phyloP scores from a whole-genome alignment of 805 yeast species.

The Wickerhamiella qilinensis region DNA sequence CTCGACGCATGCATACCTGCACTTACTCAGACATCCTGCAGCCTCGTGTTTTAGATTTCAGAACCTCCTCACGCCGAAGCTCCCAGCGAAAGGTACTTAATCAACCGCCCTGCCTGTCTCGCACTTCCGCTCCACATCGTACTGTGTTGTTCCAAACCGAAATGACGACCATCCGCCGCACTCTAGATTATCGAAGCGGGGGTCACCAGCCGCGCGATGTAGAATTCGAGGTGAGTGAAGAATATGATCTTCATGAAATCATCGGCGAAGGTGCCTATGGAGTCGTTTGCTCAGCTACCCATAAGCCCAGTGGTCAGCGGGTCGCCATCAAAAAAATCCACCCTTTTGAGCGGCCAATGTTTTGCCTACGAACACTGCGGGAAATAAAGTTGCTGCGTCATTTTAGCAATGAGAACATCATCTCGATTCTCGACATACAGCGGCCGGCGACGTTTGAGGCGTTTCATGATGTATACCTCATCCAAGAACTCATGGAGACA shows the following conservation, averaged over 20 bases:
- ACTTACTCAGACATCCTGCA: neutral
- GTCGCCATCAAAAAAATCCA: conserved; percentile 94
- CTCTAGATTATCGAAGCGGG: neutral
- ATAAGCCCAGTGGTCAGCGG: conserved; percentile 66
- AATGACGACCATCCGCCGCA: neutral
- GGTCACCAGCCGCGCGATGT: conserved; percentile 22
- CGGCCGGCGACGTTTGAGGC: conserved; percentile 59
- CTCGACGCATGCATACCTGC: too few species aligned
- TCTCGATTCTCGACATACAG: conserved; percentile 77
- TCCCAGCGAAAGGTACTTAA: neutral
- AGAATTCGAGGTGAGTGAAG: conserved; percentile 70
- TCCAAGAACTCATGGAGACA: conserved; percentile 84
- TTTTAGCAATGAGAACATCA: conserved; percentile 87
- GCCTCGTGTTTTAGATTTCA: neutral
- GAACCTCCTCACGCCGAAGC: neutral
- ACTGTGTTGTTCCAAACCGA: too few species aligned
- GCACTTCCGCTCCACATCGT: too few species aligned
- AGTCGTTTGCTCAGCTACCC: conserved; percentile 75
- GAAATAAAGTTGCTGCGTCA: conserved; percentile 79
- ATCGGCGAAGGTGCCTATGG: conserved; percentile 97
- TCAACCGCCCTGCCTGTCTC: neutral
- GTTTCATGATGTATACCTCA: conserved; percentile 76
- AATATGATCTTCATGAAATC: conserved; percentile 68
- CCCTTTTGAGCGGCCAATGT: conserved; percentile 80
- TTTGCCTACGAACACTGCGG: conserved; percentile 74